Evolutionary conservation across 371 early-diverging fungal genomes (phyloP).

Genomic region (Mucor ambiguus): DNA sequence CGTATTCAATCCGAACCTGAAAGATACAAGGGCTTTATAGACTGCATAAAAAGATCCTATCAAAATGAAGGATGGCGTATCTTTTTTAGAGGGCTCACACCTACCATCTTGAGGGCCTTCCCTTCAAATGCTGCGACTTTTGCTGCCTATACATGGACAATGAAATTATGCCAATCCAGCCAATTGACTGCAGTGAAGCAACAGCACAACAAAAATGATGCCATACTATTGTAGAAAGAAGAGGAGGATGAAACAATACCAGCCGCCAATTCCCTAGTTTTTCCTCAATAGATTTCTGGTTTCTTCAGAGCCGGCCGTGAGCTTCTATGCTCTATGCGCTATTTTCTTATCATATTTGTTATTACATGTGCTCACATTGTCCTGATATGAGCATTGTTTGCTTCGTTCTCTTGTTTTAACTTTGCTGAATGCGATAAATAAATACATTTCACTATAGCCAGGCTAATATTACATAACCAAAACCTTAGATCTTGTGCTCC

Average conservation of each 20-base stretch:
- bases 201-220: slow-evolving; percentile 8
- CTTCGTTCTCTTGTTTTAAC: background rate
- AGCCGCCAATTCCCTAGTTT: background rate
- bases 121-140: slow-evolving; percentile 89
- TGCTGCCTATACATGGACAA: slow-evolving; percentile 61
- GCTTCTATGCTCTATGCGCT: background rate
- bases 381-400: background rate
- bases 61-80: slow-evolving; percentile 64
- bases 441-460: background rate
- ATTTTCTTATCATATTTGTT: background rate
- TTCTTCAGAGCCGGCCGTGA: background rate
- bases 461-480: background rate
- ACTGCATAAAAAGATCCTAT: slow-evolving; percentile 57
- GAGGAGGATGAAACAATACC: background rate
- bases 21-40: slow-evolving; percentile 56
- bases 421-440: background rate
- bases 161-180: slow-evolving; percentile 37
- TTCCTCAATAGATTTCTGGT: background rate
- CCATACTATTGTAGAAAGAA: slow-evolving; percentile 8
- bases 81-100: slow-evolving; percentile 74
- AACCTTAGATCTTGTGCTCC: background rate
- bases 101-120: slow-evolving; percentile 79
- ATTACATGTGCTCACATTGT: background rate
- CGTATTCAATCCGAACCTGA: slow-evolving; percentile 68
- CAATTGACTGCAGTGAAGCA: slow-evolving; percentile 8